phyloP scores from a whole-genome alignment of 202 grass and related monocot genomes.

The Schoenoplectus tabernaemontani region DNA sequence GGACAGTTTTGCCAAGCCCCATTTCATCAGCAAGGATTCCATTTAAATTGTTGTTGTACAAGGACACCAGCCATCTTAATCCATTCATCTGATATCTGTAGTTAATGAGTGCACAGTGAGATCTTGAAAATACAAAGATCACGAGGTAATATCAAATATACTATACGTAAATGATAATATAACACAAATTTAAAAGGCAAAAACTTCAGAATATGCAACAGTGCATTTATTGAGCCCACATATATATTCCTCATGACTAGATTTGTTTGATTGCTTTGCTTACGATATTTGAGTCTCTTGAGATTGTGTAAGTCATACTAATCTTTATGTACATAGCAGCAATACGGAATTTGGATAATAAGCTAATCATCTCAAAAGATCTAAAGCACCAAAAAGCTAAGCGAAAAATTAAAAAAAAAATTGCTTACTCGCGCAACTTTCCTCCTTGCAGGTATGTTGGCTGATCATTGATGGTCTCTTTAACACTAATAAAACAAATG shows the following conservation, averaged over 20 bases:
- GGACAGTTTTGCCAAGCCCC: slow-evolving; percentile 99
- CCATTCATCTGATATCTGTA: slow-evolving; percentile 98
- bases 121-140: neutral
- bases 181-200: neutral
- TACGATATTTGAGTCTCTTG: neutral
- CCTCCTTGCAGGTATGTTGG: slow-evolving; percentile 82
- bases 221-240: neutral
- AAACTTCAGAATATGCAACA: neutral
- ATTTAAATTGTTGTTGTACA: slow-evolving; percentile 98
- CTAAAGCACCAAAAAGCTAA: neutral
- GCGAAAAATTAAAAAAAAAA: neutral
- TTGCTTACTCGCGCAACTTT: slow-evolving; percentile 90
- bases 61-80: slow-evolving; percentile 86
- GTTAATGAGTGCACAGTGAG: slow-evolving; percentile 1
- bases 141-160: neutral
- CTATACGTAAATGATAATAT: neutral
- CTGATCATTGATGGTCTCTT: slow-evolving; percentile 82
- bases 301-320: neutral
- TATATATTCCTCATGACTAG: neutral
- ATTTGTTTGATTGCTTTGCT: neutral
- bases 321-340: neutral
- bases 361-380: neutral
- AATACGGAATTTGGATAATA: neutral
- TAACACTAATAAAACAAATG: slow-evolving; percentile 74
- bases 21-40: slow-evolving; percentile 99